A percentile compares a stretch with the other conserved stretches of the same genome.
Conservation (phyloP, 192 early-diverging fungal species). For the Gryganskiella cystojenkinii region DNA sequence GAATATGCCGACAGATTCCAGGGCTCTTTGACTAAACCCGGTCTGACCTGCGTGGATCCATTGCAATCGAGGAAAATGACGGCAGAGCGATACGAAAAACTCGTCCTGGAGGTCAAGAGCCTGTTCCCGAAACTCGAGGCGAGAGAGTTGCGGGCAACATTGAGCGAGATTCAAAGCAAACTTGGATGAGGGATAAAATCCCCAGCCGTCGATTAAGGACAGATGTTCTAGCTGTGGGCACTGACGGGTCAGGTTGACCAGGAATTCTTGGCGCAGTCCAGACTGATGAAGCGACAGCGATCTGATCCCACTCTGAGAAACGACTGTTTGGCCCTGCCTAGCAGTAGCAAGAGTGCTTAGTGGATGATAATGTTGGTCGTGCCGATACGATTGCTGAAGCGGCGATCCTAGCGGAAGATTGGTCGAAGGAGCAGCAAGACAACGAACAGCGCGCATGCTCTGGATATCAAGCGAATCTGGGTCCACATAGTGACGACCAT, state of each 20-base stretch:
- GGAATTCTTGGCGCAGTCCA: conserved; percentile 40
- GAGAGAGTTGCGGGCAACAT: conserved; percentile 16
- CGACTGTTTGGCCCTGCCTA: too few species aligned
- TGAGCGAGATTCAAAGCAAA: conserved; percentile 22
- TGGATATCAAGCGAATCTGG: conserved; percentile 17
- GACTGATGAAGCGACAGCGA: conserved; percentile 21
- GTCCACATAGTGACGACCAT: neutral
- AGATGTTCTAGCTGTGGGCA: conserved; percentile 38
- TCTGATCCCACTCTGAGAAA: conserved; percentile 6
- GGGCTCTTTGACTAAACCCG: conserved; percentile 23
- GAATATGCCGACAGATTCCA: conserved; percentile 15
- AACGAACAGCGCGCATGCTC: conserved; percentile 16
- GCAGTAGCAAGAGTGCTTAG: neutral
- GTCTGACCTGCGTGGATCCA: conserved; percentile 43
- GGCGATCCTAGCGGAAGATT: neutral
- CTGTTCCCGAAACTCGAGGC: conserved; percentile 36
- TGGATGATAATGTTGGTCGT: neutral
- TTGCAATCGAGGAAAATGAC: conserved; percentile 23
- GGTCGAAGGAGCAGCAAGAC: neutral
- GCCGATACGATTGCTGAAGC: neutral
- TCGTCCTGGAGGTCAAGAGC: conserved; percentile 44
- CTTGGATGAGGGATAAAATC: conserved; percentile 35
- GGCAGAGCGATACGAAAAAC: conserved; percentile 34
- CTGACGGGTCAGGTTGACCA: conserved; percentile 20
- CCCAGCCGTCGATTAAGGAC: conserved; percentile 36